Base-by-base conservation (phyloP, 2,329 filamentous ascomycete species). In the Trichoderma citrinoviride region DNA sequence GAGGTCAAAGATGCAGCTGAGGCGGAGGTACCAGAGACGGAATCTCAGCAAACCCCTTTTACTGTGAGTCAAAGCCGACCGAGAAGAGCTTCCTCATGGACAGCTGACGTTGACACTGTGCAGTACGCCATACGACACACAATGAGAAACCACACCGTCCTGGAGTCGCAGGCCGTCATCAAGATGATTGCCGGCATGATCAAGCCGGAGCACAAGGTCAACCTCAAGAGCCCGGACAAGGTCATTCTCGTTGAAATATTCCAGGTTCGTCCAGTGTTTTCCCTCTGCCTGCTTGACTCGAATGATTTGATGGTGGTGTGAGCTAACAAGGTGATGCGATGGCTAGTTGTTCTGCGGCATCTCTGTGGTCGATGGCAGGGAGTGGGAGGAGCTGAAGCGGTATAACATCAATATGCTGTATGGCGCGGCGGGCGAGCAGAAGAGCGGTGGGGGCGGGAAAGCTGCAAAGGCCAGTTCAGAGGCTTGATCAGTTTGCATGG, bases 71-170 rank as follows among this genome's bases (percentile, higher is more conserved):
- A 3, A 14, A 6, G 10, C 3, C 50, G 27, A 67, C 23, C 10
- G 27, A 25, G 46, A 40, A 53, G 25, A 14, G 4, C 5, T 7
- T 17, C 5, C n/a, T 17, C 15, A 8, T 40, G 47, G 12, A 25
- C 37, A 37, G 53, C 25, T 27, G n/a, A 3, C 3, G n/a, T 53
- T n/a, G 19, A 15, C n/a, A 19, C 27, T 29, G 33, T 29, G 12
- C 67, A 94, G 91, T 95, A 92, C 77, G 91, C 91, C n/a, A 93
- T 96, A 70, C 87, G 91, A 50, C 86, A 89, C n/a, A 90, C 86
- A 15, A 86, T 92, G 67, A 87, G 91, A 63, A 91, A 90, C 71
- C 88, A 93, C 76, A 88, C 82, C 69, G 82, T 82, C 3, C 81
- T 94, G 67, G 89, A 85, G 70, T 85, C 90, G 65, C 85, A 88